Base-by-base conservation (phyloP, 306 rosid genomes). In the Delonix regia region DNA sequence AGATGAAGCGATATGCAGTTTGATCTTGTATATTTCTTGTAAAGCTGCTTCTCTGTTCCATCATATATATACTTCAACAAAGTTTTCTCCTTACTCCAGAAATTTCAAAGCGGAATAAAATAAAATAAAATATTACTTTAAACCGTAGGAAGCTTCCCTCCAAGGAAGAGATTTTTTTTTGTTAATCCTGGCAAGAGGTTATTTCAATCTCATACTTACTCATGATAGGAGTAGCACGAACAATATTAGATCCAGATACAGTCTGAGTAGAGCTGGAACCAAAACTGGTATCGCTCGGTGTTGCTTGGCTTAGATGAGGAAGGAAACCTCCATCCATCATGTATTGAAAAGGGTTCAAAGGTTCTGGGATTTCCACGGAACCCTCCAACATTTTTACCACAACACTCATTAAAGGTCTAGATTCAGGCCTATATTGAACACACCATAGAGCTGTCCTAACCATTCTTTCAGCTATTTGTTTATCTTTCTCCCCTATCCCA, bases 331-430 rank as follows among this genome's bases (percentile, higher is more conserved):
- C 49, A 18, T 45, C 15, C 69, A 80, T 71, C 75, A 63, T 3
- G 59, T 86, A 42, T 71, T 41, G 61, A 36, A 74, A 86, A 7
- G 84, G 86, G 42, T 81, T 59, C 21, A 71, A 56, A 14, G 82
- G 87, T 28, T 56, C 18, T 28, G 79, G 81, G 75, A 83, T 53
- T 22, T 81, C 84, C 7, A 59, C 15, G 21, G 33, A 61, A 64
- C 86, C 86, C 69, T 86, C 90, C 66, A 84, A 77, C 85, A 84
- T 81, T 53, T 81, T 81, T 69, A 76, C 83, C 62, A 80, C 82
- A 19, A 14, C 53, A 44, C 81, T 69, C 83, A 81, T 85, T 16
- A 33, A 1, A 1, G 85, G 88, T 39, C 88, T 82, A 2, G 18
- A 61, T 10, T 81, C 60, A 0, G 85, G 81, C n/a, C 36, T 61